Evolutionary conservation across 2,329 filamentous ascomycete genomes (phyloP).

Genomic region (Penicillium sp.): DNA sequence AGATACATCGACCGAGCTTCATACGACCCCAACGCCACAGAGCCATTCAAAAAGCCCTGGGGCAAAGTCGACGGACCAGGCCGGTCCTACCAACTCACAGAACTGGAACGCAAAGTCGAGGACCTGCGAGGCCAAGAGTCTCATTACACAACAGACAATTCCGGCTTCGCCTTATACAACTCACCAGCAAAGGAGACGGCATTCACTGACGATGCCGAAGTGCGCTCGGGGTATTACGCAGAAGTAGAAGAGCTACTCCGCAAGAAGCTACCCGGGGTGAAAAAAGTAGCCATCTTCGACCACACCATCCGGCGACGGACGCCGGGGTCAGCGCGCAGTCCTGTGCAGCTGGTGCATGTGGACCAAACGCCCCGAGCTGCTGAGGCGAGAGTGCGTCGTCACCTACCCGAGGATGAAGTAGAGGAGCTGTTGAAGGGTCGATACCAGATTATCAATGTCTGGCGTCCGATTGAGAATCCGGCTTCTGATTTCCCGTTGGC

Average conservation of each 20-base stretch:
- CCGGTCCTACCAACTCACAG: slow-evolving; percentile 53
- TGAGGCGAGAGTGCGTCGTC: slow-evolving; percentile 60
- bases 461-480: slow-evolving; percentile 64
- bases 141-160: slow-evolving; percentile 57
- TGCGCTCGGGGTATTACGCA: slow-evolving; percentile 59
- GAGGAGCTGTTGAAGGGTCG: slow-evolving; percentile 58
- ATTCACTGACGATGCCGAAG: slow-evolving; percentile 57
- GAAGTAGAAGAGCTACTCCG: slow-evolving; percentile 61
- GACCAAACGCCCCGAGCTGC: slow-evolving; percentile 68
- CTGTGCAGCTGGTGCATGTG: slow-evolving; percentile 69
- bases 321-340: slow-evolving; percentile 59
- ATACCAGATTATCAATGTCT: slow-evolving; percentile 70
- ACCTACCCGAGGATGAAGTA: slow-evolving; percentile 57
- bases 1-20: slow-evolving; percentile 60
- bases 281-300: slow-evolving; percentile 68
- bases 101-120: slow-evolving; percentile 51
- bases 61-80: slow-evolving; percentile 63
- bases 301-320: slow-evolving; percentile 64
- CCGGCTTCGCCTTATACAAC: slow-evolving; percentile 59
- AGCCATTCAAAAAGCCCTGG: slow-evolving; percentile 56
- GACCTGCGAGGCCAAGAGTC: slow-evolving; percentile 55
- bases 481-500: slow-evolving; percentile 68
- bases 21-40: slow-evolving; percentile 39
- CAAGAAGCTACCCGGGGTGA: slow-evolving; percentile 55
- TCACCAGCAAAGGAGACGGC: slow-evolving; percentile 54